Conservation (phyloP, 345 rosid species). For the Erodium maritimum region DNA sequence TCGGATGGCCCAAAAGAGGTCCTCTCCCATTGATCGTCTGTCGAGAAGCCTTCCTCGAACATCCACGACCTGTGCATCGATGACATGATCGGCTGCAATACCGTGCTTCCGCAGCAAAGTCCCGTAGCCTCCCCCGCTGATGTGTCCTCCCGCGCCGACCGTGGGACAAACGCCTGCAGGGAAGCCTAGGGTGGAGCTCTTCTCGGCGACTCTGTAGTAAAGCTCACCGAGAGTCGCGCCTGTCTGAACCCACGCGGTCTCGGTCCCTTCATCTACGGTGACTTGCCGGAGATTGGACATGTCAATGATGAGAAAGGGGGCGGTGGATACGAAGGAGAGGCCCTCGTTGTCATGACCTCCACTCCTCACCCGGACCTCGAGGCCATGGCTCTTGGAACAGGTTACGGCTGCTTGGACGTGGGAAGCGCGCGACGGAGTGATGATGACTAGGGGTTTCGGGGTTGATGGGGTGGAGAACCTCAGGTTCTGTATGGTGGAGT, state of each 20-base stretch:
- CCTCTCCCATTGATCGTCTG: slow-evolving; percentile 32
- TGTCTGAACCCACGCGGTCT: slow-evolving; percentile 47
- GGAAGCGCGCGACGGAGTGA: slow-evolving; percentile 23
- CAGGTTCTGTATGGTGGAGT: slow-evolving; percentile 4
- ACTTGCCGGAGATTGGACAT: slow-evolving; percentile 31
- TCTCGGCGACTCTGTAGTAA: slow-evolving; percentile 33
- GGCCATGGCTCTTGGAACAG: slow-evolving; percentile 19
- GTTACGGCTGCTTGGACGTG: slow-evolving; percentile 32
- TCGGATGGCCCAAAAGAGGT: slow-evolving; percentile 48
- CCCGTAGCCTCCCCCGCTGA: no score
- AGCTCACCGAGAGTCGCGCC: slow-evolving; percentile 46
- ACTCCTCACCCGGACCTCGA: slow-evolving; percentile 31
- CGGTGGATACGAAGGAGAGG: slow-evolving; percentile 30
- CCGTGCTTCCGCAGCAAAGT: slow-evolving; percentile 43
- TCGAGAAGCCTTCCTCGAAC: slow-evolving; percentile 32
- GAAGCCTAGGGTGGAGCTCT: slow-evolving; percentile 30
- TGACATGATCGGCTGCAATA: slow-evolving; percentile 34
- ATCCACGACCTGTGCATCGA: slow-evolving; percentile 31
- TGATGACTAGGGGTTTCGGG: slow-evolving; percentile 19
- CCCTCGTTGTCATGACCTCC: slow-evolving; percentile 59
- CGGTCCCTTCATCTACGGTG: slow-evolving; percentile 19
- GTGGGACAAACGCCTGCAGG: slow-evolving; percentile 38
- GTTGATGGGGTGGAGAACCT: slow-evolving; percentile 11
- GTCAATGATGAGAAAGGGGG: slow-evolving; percentile 35
- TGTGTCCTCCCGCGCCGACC: slow-evolving; percentile 35